A percentile compares a stretch with the other conserved stretches of the same genome.
These are phyloP conservation scores for Astrocystis sublimbata DNA, from an alignment of 495 filamentous ascomycete genomes.

Conservation along the genomic window DNA sequence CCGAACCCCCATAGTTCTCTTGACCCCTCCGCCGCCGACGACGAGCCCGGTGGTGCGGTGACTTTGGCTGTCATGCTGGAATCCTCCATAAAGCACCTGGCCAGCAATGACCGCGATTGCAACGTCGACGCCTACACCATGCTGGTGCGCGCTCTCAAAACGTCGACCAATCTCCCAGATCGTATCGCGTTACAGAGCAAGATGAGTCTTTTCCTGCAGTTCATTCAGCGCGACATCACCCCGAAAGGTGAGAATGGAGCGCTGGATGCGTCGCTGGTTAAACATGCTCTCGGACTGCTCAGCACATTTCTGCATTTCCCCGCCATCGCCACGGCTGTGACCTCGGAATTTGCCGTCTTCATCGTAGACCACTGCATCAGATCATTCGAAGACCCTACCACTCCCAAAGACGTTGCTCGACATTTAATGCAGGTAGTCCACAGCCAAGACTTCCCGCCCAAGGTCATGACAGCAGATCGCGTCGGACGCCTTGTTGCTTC, in stretches of 20 bases:
- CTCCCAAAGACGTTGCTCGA: slow-evolving; percentile 74
- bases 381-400: slow-evolving; percentile 54
- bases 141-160: slow-evolving; percentile 70
- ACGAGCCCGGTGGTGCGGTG: slow-evolving; percentile 39
- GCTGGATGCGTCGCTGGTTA: slow-evolving; percentile 63
- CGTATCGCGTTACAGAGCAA: slow-evolving; percentile 70
- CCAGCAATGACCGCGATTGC: slow-evolving; percentile 63
- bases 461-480: slow-evolving; percentile 69
- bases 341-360: slow-evolving; percentile 75
- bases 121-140: slow-evolving; percentile 85
- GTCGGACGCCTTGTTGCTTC: slow-evolving; percentile 65
- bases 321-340: slow-evolving; percentile 61
- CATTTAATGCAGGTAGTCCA: slow-evolving; percentile 76
- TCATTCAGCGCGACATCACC: slow-evolving; percentile 75
- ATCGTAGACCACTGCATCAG: slow-evolving; percentile 76
- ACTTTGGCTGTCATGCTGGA: slow-evolving; percentile 76
- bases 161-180: slow-evolving; percentile 75
- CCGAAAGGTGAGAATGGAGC: slow-evolving; percentile 52
- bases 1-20: slow-evolving; percentile 39
- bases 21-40: slow-evolving; percentile 39
- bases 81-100: slow-evolving; percentile 76
- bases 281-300: slow-evolving; percentile 74
- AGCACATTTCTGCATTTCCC: slow-evolving; percentile 69
- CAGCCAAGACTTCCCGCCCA: slow-evolving; percentile 72
- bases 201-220: slow-evolving; percentile 70